A percentile compares a stretch with the other conserved stretches of the same genome.
phyloP scores from a whole-genome alignment of 805 yeast genomes.

The Candida easanensis region DNA sequence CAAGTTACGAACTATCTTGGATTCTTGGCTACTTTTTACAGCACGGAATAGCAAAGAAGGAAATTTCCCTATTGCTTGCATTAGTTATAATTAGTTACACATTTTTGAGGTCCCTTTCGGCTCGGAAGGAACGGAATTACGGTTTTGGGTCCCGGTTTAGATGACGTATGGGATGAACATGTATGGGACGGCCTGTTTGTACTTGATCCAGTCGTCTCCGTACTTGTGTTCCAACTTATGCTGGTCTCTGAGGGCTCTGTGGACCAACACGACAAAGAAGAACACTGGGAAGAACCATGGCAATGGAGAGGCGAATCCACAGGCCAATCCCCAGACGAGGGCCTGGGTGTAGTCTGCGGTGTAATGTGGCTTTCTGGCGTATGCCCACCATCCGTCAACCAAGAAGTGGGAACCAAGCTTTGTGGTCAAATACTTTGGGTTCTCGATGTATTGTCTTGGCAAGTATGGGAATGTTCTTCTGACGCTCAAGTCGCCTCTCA shows the following conservation, averaged over 20 bases:
- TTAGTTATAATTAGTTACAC: too few species aligned
- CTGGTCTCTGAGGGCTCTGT: constrained; percentile 86
- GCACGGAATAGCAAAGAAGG: too few species aligned
- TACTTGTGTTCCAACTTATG: constrained; percentile 83
- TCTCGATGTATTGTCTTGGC: constrained; percentile 76
- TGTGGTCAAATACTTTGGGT: constrained; percentile 85
- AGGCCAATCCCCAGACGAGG: constrained; percentile 85
- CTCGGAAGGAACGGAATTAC: too few species aligned
- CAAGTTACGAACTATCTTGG: too few species aligned
- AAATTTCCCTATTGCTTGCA: too few species aligned
- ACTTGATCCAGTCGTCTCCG: constrained; percentile 91
- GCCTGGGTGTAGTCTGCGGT: constrained; percentile 92
- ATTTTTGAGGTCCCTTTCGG: too few species aligned
- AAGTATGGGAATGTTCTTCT: constrained; percentile 93
- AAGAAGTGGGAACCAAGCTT: constrained; percentile 80
- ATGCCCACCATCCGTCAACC: constrained; percentile 92
- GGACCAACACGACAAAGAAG: constrained; percentile 82
- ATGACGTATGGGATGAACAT: constrained; percentile 85
- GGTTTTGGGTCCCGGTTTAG: constrained; percentile 35
- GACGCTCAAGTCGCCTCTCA: constrained; percentile 73
- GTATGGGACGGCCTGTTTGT: constrained; percentile 85
- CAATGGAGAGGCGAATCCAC: constrained; percentile 84
- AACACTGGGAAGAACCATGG: constrained; percentile 96
- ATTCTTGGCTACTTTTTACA: too few species aligned
- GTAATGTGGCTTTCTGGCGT: constrained; percentile 92